Conservation (phyloP, 2,329 filamentous ascomycete genomes). For the Ophiostoma tasmaniense region DNA sequence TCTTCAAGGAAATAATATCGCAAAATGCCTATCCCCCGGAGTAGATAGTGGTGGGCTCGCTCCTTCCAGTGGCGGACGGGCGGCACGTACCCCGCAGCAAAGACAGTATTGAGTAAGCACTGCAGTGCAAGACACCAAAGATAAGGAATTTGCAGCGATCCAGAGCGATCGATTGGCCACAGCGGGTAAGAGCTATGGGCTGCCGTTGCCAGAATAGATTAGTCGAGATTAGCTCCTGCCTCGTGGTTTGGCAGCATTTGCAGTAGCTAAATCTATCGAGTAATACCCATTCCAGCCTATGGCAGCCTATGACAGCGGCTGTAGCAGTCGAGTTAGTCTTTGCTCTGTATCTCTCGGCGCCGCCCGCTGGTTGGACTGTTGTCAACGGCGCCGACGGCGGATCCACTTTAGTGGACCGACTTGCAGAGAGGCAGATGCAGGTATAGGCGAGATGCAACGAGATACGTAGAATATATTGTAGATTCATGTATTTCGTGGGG, state of each 20-base stretch:
- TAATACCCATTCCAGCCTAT: neutral
- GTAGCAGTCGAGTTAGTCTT: no score
- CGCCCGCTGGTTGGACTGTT: neutral
- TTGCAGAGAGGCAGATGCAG: neutral
- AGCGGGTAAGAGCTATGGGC: neutral
- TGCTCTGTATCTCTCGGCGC: neutral
- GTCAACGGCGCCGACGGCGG: neutral
- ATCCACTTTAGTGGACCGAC: neutral
- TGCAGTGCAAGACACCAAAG: neutral
- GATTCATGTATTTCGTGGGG: neutral
- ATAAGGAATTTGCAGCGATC: slow-evolving; percentile 3
- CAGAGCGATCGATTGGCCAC: neutral
- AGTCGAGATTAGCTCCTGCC: neutral
- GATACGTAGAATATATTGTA: neutral
- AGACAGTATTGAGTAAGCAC: neutral
- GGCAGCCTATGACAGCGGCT: neutral
- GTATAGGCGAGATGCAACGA: neutral
- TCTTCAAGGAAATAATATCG: neutral
- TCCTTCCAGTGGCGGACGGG: slow-evolving; percentile 8
- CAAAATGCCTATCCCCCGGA: neutral
- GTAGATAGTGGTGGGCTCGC: neutral
- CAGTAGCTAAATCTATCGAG: neutral
- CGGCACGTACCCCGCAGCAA: slow-evolving; percentile 7
- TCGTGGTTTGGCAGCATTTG: neutral
- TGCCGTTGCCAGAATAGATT: neutral